A percentile compares a stretch with the other conserved stretches of the same genome.
Conservation (phyloP, 805 yeast genomes). For the Pichia nanzhaoensis region DNA sequence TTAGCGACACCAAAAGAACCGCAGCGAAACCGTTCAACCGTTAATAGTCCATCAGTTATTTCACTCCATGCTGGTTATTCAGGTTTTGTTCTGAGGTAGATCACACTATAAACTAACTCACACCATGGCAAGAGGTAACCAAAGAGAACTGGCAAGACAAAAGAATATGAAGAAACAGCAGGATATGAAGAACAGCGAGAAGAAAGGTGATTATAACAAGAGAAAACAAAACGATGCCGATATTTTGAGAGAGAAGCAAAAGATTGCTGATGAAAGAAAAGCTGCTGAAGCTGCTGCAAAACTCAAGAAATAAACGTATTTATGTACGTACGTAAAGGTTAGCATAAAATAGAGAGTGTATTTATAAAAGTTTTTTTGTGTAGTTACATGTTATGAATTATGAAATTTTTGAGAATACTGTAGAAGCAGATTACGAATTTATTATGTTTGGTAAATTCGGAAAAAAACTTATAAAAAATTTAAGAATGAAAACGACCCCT, state of each 20-base stretch:
- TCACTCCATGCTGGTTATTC: constrained; percentile 54
- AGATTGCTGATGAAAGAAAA: constrained; percentile 52
- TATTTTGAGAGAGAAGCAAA: constrained; percentile 82
- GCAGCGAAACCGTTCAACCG: too few species aligned
- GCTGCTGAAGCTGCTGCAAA: constrained; percentile 24
- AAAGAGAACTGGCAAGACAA: constrained; percentile 88
- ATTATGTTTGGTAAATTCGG: too few species aligned
- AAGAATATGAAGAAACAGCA: constrained; percentile 79
- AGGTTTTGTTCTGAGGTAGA: too few species aligned
- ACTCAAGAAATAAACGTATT: constrained; percentile 7
- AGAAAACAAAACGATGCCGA: constrained; percentile 89
- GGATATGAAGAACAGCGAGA: constrained; percentile 55
- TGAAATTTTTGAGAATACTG: too few species aligned
- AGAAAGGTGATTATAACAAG: constrained; percentile 77
- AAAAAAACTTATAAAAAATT: too few species aligned
- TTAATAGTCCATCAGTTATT: too few species aligned
- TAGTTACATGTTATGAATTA: too few species aligned
- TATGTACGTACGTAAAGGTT: neutral
- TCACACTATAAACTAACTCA: too few species aligned
- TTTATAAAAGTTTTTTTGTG: too few species aligned
- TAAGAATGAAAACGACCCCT: too few species aligned
- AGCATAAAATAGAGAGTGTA: too few species aligned
- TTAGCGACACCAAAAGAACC: neutral
- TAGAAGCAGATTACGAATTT: too few species aligned
- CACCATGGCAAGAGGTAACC: constrained; percentile 90